Percentiles rank a stretch among this genome's conserved stretches.
Evolutionary conservation across 306 rosid species (phyloP).

Genomic region (Vigna hirtella): DNA sequence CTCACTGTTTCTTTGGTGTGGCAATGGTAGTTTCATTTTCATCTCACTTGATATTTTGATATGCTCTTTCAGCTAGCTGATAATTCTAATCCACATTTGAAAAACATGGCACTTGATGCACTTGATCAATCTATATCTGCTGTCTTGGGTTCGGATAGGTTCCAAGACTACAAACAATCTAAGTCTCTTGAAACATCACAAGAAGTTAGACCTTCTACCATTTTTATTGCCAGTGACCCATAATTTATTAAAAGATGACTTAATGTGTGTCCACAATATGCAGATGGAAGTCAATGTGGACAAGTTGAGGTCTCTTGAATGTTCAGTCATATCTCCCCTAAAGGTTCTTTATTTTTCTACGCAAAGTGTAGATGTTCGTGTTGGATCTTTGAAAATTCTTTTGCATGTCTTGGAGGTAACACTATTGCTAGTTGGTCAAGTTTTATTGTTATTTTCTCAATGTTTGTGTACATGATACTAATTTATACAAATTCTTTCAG

Average conservation of each 20-base stretch:
- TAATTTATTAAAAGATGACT: slow-evolving; percentile 41
- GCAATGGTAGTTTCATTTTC: slow-evolving; percentile 41
- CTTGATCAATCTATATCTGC: slow-evolving; percentile 94
- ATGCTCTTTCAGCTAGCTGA: slow-evolving; percentile 82
- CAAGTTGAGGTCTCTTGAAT: slow-evolving; percentile 79
- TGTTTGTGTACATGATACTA: slow-evolving; percentile 42
- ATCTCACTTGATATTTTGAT: slow-evolving; percentile 40
- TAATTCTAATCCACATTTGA: slow-evolving; percentile 80
- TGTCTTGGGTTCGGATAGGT: slow-evolving; percentile 81
- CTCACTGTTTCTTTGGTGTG: slow-evolving; percentile 33
- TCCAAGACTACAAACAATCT: slow-evolving; percentile 60
- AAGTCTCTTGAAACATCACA: slow-evolving; percentile 56
- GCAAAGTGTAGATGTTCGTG: slow-evolving; percentile 74
- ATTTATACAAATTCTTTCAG: slow-evolving; percentile 53
- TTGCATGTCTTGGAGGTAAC: slow-evolving; percentile 95
- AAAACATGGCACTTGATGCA: slow-evolving; percentile 92
- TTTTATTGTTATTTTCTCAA: slow-evolving; percentile 40
- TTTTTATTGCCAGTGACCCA: slow-evolving; percentile 28
- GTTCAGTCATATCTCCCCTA: slow-evolving; percentile 83
- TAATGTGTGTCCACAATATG: slow-evolving; percentile 38
- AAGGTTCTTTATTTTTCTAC: slow-evolving; percentile 85
- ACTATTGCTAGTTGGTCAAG: slow-evolving; percentile 38
- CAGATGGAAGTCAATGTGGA: slow-evolving; percentile 61
- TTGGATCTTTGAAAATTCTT: slow-evolving; percentile 93
- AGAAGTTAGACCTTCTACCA: slow-evolving; percentile 63